Percentiles rank a stretch among this genome's conserved stretches.
Conservation (phyloP, 75 land plant species). For the Sequoiadendron giganteum region DNA sequence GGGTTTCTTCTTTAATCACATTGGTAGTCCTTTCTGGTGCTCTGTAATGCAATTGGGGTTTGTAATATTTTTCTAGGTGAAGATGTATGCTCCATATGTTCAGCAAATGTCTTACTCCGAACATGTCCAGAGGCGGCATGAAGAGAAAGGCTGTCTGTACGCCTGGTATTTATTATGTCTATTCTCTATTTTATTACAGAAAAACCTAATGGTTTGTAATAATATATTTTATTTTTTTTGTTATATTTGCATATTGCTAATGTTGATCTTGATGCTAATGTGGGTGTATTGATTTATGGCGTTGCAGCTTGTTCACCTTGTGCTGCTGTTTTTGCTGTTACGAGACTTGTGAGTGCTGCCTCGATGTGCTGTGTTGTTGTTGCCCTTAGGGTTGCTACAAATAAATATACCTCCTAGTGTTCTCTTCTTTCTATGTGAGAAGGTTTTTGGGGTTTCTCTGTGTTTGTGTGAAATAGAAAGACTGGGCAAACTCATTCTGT, state of each 20-base stretch:
- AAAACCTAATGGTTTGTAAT: no score
- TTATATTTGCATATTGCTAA: not conserved
- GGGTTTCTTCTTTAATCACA: no score
- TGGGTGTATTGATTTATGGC: not conserved
- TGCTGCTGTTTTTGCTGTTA: constrained; percentile 25
- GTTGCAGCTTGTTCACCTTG: constrained; percentile 9
- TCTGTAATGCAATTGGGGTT: not conserved
- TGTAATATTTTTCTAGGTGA: not conserved
- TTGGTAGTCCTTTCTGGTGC: not conserved
- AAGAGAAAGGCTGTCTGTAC: constrained; percentile 45
- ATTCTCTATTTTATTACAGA: not conserved
- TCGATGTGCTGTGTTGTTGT: constrained; percentile 18
- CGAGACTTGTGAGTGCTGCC: constrained; percentile 26
- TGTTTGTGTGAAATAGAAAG: no score
- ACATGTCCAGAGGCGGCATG: constrained; percentile 31
- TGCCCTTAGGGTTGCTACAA: constrained; percentile 2
- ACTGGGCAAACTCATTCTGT: no score
- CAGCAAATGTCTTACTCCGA: constrained; percentile 36
- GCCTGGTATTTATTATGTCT: constrained; percentile 27
- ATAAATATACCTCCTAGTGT: no score
- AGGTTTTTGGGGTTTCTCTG: no score
- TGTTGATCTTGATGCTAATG: not conserved
- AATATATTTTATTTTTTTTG: no score
- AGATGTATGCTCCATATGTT: constrained; percentile 22
- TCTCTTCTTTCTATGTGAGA: no score